Conservation (phyloP, 306 rosid genomes). For the Lathyrus aphaca region DNA sequence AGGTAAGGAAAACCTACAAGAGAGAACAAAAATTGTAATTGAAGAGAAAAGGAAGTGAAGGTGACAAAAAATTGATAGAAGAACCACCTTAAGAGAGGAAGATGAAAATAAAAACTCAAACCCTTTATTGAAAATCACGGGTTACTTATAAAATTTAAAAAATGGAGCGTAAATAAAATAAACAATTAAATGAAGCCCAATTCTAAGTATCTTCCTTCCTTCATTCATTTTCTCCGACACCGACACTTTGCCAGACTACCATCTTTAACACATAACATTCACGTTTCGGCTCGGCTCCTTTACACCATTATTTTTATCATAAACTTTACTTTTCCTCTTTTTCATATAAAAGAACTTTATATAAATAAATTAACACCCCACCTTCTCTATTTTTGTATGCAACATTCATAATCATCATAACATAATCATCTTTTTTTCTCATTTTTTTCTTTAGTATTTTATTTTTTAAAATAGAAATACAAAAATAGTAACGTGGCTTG, state of each 20-base stretch:
- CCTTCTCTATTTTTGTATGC: not conserved
- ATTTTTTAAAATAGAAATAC: not conserved
- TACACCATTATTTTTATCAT: not conserved
- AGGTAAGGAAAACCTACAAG: slow-evolving; percentile 3
- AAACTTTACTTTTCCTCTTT: not conserved
- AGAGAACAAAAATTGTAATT: not conserved
- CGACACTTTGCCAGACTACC: slow-evolving; percentile 47
- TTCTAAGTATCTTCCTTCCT: not conserved
- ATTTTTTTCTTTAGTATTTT: too few species aligned
- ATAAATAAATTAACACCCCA: slow-evolving; percentile 7
- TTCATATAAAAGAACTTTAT: not conserved
- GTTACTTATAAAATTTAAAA: slow-evolving; percentile 2
- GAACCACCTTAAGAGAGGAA: slow-evolving; percentile 43
- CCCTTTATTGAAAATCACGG: slow-evolving; percentile 18
- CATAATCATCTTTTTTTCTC: not conserved
- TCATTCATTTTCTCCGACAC: slow-evolving; percentile 41
- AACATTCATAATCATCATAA: slow-evolving; percentile 12
- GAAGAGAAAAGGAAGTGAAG: slow-evolving; percentile 29
- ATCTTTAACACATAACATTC: slow-evolving; percentile 17
- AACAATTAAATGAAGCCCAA: slow-evolving; percentile 13
- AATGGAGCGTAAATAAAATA: slow-evolving; percentile 29
- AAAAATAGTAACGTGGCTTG: slow-evolving; percentile 2
- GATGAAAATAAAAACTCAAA: slow-evolving; percentile 8
- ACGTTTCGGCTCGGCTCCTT: slow-evolving; percentile 39
- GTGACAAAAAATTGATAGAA: slow-evolving; percentile 32